Evolutionary conservation across 768 basidiomycete species (phyloP), one percentile per base, ranked within the genome.

Genomic region (Boletus bicolor): DNA sequence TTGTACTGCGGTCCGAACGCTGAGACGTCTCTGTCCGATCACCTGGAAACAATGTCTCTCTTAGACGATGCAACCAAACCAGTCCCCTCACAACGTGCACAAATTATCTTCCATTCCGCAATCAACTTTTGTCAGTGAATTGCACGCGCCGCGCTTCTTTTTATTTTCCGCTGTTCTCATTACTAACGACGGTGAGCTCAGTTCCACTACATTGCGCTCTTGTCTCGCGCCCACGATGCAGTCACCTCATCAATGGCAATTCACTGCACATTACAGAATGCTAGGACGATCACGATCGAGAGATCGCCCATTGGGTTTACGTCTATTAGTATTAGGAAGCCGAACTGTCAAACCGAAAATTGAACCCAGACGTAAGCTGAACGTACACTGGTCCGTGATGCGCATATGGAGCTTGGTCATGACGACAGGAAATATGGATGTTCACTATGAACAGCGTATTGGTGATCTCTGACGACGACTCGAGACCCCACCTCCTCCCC

Each of bases 231-330:
- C 8, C 47, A 21, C 12, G 17, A 37, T 17, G 12, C 4, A 34
- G 21, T 14, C 28, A 14, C n/a, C 12, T 28, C 34, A 8, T 19
- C 38, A 45, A 49, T 51, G 39, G 55, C 14, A 9, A 37, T 42
- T 19, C 42, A 5, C 34, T n/a, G 43, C 34, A 24, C 11, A 47
- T 41, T 26, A 24, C 38, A 17, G 39, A 32, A 38, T 19, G 28
- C 15, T 19, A 37, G 55, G 63, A 52, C 52, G 60, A 64, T 64
- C 63, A 45, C 44, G 47, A 57, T 53, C 64, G 45, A 61, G 36
- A 46, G 64, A 65, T 63, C 60, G 56, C n/a, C 55, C 10, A 14
- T 0, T 12, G 24, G 15, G 35, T 50, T 55, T 59, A 56, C 62
- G 57, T 56, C 44, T 19, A 39, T n/a, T 39, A 36, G 28, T 28